Conservation (phyloP, 345 rosid species). For the Nephelium lappaceum region DNA sequence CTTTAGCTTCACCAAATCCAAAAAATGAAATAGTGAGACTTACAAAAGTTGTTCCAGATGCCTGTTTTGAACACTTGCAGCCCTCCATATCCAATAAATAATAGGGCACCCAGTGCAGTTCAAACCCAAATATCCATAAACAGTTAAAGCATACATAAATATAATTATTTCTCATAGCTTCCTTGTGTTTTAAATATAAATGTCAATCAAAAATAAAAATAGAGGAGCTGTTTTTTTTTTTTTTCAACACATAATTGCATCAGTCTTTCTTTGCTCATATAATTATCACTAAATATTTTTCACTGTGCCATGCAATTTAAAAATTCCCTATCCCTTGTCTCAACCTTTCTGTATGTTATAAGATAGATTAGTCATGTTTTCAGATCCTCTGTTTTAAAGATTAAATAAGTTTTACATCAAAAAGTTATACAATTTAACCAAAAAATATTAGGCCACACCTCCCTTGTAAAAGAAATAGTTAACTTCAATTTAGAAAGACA, state of each 20-base stretch:
- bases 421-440: background rate
- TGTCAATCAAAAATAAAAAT: background rate
- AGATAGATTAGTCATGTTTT: background rate
- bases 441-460: background rate
- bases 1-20: conserved; percentile 2
- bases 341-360: background rate
- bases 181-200: background rate
- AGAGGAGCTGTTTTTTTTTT: background rate
- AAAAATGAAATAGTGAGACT: background rate
- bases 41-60: background rate
- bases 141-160: background rate
- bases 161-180: too few species aligned
- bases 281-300: background rate
- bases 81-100: background rate
- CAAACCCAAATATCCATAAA: background rate
- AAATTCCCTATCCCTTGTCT: background rate
- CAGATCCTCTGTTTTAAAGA: background rate
- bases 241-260: background rate
- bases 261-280: background rate
- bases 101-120: background rate
- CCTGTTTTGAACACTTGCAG: conserved; percentile 1
- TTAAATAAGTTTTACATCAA: background rate
- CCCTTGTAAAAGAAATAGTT: background rate
- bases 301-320: background rate
- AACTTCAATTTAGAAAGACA: conserved; percentile 4